Evolutionary conservation across 192 early-diverging fungal species (phyloP).

Genomic region (Podila epigama): DNA sequence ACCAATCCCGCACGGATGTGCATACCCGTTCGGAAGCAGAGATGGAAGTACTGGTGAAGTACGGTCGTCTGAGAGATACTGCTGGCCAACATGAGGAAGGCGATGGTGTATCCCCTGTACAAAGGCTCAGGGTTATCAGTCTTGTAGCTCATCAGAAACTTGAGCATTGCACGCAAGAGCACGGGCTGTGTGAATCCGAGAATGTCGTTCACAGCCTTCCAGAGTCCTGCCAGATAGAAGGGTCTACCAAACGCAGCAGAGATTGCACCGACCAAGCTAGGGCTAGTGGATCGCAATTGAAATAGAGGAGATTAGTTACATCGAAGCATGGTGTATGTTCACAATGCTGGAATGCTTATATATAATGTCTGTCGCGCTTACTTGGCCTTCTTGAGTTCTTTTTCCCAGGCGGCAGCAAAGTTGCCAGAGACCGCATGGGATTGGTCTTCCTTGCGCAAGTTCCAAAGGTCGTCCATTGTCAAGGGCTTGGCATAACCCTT

Average conservation of each 20-base stretch:
- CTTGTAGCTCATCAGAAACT: slow-evolving; percentile 67
- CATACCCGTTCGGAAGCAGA: slow-evolving; percentile 80
- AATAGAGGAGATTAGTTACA: not conserved
- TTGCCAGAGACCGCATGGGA: slow-evolving; percentile 62
- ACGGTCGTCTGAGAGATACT: slow-evolving; percentile 80
- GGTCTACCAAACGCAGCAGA: slow-evolving; percentile 65
- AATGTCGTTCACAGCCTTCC: slow-evolving; percentile 81
- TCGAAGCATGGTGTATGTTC: not conserved
- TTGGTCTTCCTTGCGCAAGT: slow-evolving; percentile 63
- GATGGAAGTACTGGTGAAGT: slow-evolving; percentile 90
- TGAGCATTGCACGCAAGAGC: slow-evolving; percentile 76
- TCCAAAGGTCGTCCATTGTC: slow-evolving; percentile 75
- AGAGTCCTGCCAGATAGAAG: slow-evolving; percentile 76
- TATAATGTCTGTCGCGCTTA: slow-evolving; percentile 6
- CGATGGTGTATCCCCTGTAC: slow-evolving; percentile 83
- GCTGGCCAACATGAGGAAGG: slow-evolving; percentile 78
- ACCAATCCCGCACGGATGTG: slow-evolving; percentile 76
- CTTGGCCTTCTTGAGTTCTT: slow-evolving; percentile 66
- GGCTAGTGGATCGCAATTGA: slow-evolving; percentile 43
- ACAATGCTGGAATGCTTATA: not conserved
- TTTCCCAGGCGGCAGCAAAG: slow-evolving; percentile 78
- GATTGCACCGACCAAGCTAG: slow-evolving; percentile 77
- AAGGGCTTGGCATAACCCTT: slow-evolving; percentile 79
- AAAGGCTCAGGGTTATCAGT: slow-evolving; percentile 64
- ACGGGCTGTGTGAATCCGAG: slow-evolving; percentile 82